Evolutionary conservation across 805 yeast genomes (phyloP).

Genomic region (Blastobotrys attinorum): DNA sequence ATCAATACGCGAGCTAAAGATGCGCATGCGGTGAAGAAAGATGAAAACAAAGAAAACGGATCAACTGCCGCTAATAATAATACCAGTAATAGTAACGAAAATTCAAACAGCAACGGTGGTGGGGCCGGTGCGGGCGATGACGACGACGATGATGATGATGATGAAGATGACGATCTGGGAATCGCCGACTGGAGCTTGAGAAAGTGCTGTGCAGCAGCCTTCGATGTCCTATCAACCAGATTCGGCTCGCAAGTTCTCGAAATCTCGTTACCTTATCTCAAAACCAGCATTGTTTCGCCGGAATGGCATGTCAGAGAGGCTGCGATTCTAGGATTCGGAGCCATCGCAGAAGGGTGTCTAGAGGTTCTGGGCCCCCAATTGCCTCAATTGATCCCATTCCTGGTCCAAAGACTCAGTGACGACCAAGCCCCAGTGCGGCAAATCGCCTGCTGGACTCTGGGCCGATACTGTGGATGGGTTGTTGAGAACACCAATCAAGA

Average conservation of each 20-base stretch:
- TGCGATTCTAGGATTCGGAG: conserved; percentile 89
- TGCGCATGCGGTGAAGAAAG: conserved; percentile 20
- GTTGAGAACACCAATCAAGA: conserved; percentile 32
- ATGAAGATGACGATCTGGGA: conserved; percentile 59
- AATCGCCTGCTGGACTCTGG: conserved; percentile 92
- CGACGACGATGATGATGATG: conserved; percentile 62
- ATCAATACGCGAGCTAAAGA: conserved; percentile 61
- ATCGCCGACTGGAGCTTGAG: conserved; percentile 82
- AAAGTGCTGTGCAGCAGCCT: conserved; percentile 89
- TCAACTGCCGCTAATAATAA: conserved; percentile 13
- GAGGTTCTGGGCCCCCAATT: conserved; percentile 62
- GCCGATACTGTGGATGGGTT: conserved; percentile 80
- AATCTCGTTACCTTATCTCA: conserved; percentile 65
- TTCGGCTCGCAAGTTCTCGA: conserved; percentile 61
- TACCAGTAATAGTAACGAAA: neutral
- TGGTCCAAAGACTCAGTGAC: conserved; percentile 73
- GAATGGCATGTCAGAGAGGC: conserved; percentile 93
- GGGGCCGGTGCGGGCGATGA: conserved; percentile 40
- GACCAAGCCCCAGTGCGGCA: conserved; percentile 78
- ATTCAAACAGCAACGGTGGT: conserved; percentile 12
- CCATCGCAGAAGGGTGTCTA: conserved; percentile 83
- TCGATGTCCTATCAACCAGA: conserved; percentile 68
- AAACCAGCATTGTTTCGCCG: conserved; percentile 56
- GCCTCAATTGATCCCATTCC: conserved; percentile 74
- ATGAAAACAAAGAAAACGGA: conserved; percentile 9